phyloP scores from a whole-genome alignment of 495 filamentous ascomycete species.

The Cudoniella acicularis region DNA sequence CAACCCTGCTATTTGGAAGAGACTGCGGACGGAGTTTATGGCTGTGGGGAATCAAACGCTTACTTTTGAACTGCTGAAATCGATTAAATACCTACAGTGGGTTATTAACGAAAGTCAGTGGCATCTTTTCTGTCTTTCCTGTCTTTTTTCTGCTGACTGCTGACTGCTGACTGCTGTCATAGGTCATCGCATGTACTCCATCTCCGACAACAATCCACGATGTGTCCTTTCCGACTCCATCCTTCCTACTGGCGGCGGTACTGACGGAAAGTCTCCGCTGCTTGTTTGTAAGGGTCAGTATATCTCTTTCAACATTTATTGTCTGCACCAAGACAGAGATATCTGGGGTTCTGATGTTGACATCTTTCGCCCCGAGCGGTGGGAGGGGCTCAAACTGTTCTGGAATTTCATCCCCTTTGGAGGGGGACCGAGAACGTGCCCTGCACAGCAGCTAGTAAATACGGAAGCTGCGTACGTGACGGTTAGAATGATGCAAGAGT shows the following conservation, averaged over 20 bases:
- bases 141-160: no score
- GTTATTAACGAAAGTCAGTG: conserved; percentile 18
- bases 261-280: background rate
- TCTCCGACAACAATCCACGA: background rate
- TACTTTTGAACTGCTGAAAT: conserved; percentile 31
- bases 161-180: background rate
- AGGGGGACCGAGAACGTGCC: background rate
- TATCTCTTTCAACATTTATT: background rate
- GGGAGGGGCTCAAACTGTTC: background rate
- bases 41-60: conserved; percentile 27
- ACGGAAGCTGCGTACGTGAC: background rate
- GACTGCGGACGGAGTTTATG: conserved; percentile 34
- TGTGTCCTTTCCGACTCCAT: no score
- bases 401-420: background rate
- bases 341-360: background rate
- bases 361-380: background rate
- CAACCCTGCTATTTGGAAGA: conserved; percentile 22
- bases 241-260: background rate
- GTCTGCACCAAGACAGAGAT: background rate
- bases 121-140: background rate
- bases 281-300: background rate
- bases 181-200: background rate
- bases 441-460: background rate
- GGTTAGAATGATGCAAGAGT: background rate
- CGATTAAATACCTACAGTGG: conserved; percentile 35